Conservation (phyloP, 345 rosid genomes). For the Garcia nutans region DNA sequence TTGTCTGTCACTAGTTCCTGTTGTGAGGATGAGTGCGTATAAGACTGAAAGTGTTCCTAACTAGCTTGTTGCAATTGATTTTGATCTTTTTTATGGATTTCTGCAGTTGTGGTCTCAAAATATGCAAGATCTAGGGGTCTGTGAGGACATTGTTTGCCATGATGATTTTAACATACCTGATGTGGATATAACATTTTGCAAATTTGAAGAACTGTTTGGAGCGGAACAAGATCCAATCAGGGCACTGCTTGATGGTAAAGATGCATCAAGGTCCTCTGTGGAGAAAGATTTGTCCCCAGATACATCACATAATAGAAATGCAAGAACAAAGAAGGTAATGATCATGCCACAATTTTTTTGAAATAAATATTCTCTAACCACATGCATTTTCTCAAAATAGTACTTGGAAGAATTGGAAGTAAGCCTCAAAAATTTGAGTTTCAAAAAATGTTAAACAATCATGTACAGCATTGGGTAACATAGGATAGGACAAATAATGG, state of each 20-base stretch:
- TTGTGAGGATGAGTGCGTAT: not conserved
- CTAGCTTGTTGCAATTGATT: conserved; percentile 3
- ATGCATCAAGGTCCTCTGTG: conserved; percentile 32
- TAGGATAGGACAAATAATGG: too few species aligned
- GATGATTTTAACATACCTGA: conserved; percentile 76
- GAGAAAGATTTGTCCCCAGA: conserved; percentile 38
- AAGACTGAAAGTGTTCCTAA: not conserved
- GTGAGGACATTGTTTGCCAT: conserved; percentile 53
- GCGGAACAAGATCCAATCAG: conserved; percentile 47
- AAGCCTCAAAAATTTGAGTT: too few species aligned
- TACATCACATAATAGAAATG: conserved; percentile 28
- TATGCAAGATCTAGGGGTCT: conserved; percentile 84
- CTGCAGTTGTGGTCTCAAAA: conserved; percentile 76
- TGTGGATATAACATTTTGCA: conserved; percentile 66
- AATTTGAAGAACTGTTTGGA: conserved; percentile 78
- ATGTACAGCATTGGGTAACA: too few species aligned
- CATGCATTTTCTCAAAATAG: too few species aligned
- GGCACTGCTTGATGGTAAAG: conserved; percentile 36
- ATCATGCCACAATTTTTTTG: not conserved
- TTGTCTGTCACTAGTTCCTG: not conserved
- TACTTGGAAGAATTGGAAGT: not conserved
- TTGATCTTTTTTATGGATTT: conserved; percentile 14
- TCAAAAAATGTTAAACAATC: too few species aligned
- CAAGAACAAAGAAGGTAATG: conserved; percentile 34
- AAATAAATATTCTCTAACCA: too few species aligned